Percentiles rank a stretch among this genome's conserved stretches.
Evolutionary conservation across 2,329 filamentous ascomycete genomes (phyloP).

Genomic region (Verticillium zaregamsianum): DNA sequence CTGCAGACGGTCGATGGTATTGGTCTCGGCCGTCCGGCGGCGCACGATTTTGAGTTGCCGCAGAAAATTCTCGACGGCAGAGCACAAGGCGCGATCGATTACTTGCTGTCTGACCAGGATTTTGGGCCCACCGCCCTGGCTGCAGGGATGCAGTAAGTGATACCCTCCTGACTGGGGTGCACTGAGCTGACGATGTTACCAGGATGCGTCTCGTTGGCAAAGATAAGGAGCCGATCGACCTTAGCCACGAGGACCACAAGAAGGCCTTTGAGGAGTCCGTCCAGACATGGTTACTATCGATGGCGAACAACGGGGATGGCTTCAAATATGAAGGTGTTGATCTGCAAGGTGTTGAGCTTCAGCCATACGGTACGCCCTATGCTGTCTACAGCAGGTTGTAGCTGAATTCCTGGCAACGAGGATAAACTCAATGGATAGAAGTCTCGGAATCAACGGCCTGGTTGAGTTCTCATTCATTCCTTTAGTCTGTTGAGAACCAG

Average conservation of each 20-base stretch:
- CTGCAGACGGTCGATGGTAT: constrained; percentile 55
- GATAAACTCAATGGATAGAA: no score
- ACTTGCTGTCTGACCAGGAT: constrained; percentile 43
- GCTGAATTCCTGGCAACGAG: no score
- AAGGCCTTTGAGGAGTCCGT: constrained; percentile 23
- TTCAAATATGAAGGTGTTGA: constrained; percentile 26
- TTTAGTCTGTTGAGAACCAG: no score
- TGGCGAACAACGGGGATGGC: constrained; percentile 24
- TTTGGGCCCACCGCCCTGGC: constrained; percentile 33
- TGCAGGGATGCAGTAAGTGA: constrained; percentile 22
- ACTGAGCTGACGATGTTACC: no score
- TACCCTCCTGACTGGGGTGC: no score
- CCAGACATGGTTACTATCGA: constrained; percentile 22
- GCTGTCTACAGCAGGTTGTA: no score
- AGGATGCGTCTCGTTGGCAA: constrained; percentile 25
- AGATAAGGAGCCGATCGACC: constrained; percentile 24
- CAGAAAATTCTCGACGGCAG: constrained; percentile 26
- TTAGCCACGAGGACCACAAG: constrained; percentile 24
- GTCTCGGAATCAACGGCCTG: no score
- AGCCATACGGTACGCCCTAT: constrained; percentile 21
- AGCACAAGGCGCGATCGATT: constrained; percentile 43
- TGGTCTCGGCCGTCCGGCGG: constrained; percentile 42
- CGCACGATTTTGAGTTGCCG: constrained; percentile 25
- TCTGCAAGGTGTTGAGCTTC: constrained; percentile 22
- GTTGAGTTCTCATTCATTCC: no score